phyloP scores from a whole-genome alignment of 768 basidiomycete genomes.

The Hebeloma cylindrosporum region DNA sequence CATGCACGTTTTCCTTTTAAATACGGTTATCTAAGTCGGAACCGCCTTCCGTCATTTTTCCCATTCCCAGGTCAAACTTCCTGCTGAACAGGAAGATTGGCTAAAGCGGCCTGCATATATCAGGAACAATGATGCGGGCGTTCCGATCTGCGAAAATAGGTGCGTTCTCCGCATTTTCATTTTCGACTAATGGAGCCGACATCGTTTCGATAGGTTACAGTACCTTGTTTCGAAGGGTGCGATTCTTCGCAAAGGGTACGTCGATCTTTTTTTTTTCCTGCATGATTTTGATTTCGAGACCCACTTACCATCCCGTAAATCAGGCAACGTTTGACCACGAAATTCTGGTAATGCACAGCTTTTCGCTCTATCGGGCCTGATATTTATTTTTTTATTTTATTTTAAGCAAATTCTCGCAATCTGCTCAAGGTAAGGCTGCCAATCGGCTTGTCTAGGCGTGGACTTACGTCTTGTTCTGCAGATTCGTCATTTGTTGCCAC shows the following conservation, averaged over 20 bases:
- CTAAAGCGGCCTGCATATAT: slow-evolving; percentile 86
- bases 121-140: slow-evolving; percentile 70
- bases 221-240: slow-evolving; percentile 88
- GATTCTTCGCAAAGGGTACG: slow-evolving; percentile 81
- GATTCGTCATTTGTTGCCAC: slow-evolving; percentile 83
- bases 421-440: slow-evolving; percentile 43
- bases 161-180: slow-evolving; percentile 29
- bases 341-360: slow-evolving; percentile 65
- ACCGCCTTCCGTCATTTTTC: background rate
- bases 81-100: slow-evolving; percentile 84
- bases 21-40: slow-evolving; percentile 8
- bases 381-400: slow-evolving; percentile 9
- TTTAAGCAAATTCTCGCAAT: slow-evolving; percentile 71
- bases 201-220: slow-evolving; percentile 56
- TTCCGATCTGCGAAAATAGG: slow-evolving; percentile 84
- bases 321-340: slow-evolving; percentile 80
- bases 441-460: slow-evolving; percentile 1
- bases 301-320: slow-evolving; percentile 17
- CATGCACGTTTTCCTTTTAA: background rate
- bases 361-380: slow-evolving; percentile 10
- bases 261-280: slow-evolving; percentile 15
- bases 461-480: slow-evolving; percentile 26
- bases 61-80: slow-evolving; percentile 71
- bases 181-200: slow-evolving; percentile 25
- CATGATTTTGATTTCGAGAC: slow-evolving; percentile 18